Evolutionary conservation across 2,329 filamentous ascomycete genomes (phyloP).

Genomic region (Calonectria pseudoturangicola): DNA sequence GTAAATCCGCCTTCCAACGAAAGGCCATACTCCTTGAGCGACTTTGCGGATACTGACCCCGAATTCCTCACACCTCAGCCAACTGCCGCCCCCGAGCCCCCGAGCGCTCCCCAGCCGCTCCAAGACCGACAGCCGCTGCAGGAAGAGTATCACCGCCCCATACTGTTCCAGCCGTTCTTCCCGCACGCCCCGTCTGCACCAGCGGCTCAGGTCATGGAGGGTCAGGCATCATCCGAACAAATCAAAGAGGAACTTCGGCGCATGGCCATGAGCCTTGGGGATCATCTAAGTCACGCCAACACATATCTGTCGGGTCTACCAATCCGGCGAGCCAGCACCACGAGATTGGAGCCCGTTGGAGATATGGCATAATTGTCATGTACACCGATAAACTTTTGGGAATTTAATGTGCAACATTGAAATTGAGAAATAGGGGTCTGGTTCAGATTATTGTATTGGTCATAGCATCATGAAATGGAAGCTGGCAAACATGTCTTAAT

Average conservation of each 20-base stretch:
- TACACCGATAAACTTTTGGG: not conserved
- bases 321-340: conserved; percentile 58
- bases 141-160: conserved; percentile 44
- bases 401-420: not conserved
- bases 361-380: conserved; percentile 45
- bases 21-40: conserved; percentile 63
- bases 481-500: conserved; percentile 19
- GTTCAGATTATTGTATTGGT: conserved; percentile 17
- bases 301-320: conserved; percentile 65
- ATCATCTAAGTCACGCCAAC: conserved; percentile 69
- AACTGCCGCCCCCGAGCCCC: conserved; percentile 52
- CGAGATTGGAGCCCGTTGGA: conserved; percentile 53
- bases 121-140: conserved; percentile 46
- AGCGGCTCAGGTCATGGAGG: conserved; percentile 72
- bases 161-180: conserved; percentile 44
- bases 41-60: conserved; percentile 64
- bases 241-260: conserved; percentile 71
- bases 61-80: conserved; percentile 60
- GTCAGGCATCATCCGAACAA: conserved; percentile 70
- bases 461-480: conserved; percentile 7
- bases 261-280: conserved; percentile 69
- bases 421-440: not conserved
- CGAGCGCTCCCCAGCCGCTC: conserved; percentile 46
- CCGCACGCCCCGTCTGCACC: conserved; percentile 67
- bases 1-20: conserved; percentile 45